These are phyloP conservation scores for Mortierella claussenii DNA, from an alignment of 192 early-diverging fungal species.

Conservation along the genomic window DNA sequence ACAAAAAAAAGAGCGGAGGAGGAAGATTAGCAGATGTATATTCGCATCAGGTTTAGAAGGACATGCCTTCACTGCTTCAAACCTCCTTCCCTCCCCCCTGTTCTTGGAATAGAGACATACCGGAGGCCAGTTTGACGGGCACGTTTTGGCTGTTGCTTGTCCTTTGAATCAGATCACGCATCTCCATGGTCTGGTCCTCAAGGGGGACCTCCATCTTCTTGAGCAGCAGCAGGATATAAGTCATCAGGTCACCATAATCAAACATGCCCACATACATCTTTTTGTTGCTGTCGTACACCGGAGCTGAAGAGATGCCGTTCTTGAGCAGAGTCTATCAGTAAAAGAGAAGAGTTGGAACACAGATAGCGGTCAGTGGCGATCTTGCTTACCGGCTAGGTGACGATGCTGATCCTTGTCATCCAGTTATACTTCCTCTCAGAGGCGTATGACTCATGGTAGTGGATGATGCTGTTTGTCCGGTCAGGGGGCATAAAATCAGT, in stretches of 20 bases:
- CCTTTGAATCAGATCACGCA: conserved; percentile 64
- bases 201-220: conserved; percentile 58
- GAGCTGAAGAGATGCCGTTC: conserved; percentile 83
- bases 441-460: neutral
- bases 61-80: too few relatives aligned
- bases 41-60: too few relatives aligned
- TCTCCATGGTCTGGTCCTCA: conserved; percentile 61
- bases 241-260: conserved; percentile 85
- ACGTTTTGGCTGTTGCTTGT: conserved; percentile 62
- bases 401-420: too few relatives aligned
- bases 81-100: too few relatives aligned
- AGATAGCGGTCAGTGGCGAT: too few relatives aligned
- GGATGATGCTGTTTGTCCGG: neutral
- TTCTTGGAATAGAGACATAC: too few relatives aligned
- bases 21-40: too few relatives aligned
- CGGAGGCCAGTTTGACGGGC: conserved; percentile 72
- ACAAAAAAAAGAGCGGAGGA: conserved; percentile 5
- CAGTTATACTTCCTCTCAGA: too few relatives aligned
- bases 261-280: conserved; percentile 85
- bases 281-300: conserved; percentile 71
- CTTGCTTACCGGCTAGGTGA: too few relatives aligned
- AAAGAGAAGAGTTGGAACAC: too few relatives aligned
- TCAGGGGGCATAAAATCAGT: neutral
- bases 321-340: conserved; percentile 63
- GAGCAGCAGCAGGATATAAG: conserved; percentile 77